Conservation (phyloP, 371 early-diverging fungal species). For the Amoeboaphelidium protococcarum region DNA sequence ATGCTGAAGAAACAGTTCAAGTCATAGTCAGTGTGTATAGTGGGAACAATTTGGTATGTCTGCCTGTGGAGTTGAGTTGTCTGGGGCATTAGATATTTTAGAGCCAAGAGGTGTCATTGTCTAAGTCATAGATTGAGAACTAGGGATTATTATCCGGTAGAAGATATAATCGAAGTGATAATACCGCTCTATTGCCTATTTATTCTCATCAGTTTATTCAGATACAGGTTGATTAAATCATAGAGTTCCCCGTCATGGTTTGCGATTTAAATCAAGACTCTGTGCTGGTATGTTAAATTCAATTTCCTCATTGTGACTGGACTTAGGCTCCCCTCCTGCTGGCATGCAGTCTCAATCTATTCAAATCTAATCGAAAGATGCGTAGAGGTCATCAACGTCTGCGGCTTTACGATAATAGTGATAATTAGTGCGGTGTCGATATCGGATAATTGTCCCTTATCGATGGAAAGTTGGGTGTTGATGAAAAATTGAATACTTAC, state of each 20-base stretch:
- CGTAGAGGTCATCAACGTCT: background rate
- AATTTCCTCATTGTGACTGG: background rate
- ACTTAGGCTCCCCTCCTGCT: too few relatives aligned
- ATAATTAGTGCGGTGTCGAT: background rate
- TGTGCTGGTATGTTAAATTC: conserved; percentile 76
- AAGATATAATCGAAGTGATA: conserved; percentile 29
- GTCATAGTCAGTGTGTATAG: too few relatives aligned
- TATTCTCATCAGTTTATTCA: conserved; percentile 5
- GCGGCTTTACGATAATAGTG: background rate
- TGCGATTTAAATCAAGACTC: too few relatives aligned
- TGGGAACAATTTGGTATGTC: too few relatives aligned
- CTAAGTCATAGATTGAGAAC: too few relatives aligned
- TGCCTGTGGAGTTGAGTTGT: too few relatives aligned
- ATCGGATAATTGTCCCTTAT: background rate
- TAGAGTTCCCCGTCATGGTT: too few relatives aligned
- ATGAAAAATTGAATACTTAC: background rate
- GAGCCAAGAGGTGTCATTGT: too few relatives aligned
- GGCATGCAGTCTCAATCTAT: background rate
- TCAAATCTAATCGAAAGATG: background rate
- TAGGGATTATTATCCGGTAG: conserved; percentile 36
- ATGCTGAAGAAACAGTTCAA: too few relatives aligned
- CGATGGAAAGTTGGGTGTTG: background rate
- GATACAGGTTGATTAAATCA: conserved; percentile 47
- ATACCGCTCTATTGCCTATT: conserved; percentile 30
- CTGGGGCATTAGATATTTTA: too few relatives aligned